phyloP scores from a whole-genome alignment of 2,329 filamentous ascomycete species.

The Tothia fuscella region DNA sequence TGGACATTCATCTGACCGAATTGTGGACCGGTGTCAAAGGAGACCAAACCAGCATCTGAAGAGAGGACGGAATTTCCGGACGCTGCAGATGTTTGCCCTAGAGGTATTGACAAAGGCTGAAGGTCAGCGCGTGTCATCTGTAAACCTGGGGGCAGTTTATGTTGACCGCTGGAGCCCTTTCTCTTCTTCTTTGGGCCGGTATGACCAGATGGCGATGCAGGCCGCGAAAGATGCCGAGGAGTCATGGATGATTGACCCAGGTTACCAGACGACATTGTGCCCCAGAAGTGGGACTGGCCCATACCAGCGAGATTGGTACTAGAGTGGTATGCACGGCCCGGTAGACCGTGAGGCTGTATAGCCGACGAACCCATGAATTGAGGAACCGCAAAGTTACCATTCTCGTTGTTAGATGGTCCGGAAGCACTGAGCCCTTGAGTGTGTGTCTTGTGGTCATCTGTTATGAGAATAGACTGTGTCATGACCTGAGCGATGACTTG shows the following conservation, averaged over 20 bases:
- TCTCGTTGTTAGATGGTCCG: neutral
- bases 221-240: conserved; percentile 55
- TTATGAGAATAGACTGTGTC: conserved; percentile 86
- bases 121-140: conserved; percentile 60
- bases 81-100: neutral
- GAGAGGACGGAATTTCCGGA: conserved; percentile 6
- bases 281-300: conserved; percentile 1
- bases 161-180: conserved; percentile 46
- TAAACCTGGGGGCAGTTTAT: conserved; percentile 59
- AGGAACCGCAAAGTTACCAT: conserved; percentile 46
- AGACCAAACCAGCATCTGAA: conserved; percentile 9
- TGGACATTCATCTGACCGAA: conserved; percentile 17
- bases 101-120: conserved; percentile 15
- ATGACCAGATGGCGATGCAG: conserved; percentile 56
- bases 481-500: conserved; percentile 73
- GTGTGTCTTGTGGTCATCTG: conserved; percentile 93
- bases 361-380: conserved; percentile 24
- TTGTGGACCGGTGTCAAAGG: conserved; percentile 4
- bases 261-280: neutral
- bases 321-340: conserved; percentile 4
- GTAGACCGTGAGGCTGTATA: conserved; percentile 15
- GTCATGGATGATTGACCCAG: conserved; percentile 32
- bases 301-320: conserved; percentile 8
- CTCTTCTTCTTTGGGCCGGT: conserved; percentile 67
- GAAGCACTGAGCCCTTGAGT: conserved; percentile 13